Conservation (phyloP, 306 rosid genomes). For the Sphenostylis stenocarpa region DNA sequence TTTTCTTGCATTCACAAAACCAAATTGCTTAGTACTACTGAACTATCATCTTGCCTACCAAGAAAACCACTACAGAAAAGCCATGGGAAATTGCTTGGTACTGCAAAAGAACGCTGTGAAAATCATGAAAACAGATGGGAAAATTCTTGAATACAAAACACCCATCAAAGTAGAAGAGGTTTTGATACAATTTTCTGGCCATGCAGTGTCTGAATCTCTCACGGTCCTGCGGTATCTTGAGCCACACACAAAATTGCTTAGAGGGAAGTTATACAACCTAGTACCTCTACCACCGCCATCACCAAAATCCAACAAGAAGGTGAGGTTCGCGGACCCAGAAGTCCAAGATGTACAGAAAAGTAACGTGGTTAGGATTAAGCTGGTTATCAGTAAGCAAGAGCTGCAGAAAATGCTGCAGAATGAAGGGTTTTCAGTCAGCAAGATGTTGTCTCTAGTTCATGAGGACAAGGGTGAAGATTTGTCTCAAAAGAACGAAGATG, state of each 20-base stretch:
- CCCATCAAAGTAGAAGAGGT: conserved; percentile 60
- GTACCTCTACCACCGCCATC: conserved; percentile 46
- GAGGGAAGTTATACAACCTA: conserved; percentile 58
- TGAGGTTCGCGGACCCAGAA: conserved; percentile 65
- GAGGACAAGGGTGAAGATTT: conserved; percentile 36
- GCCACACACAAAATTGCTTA: conserved; percentile 54
- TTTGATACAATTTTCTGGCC: conserved; percentile 61
- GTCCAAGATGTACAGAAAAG: conserved; percentile 45
- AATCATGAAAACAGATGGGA: conserved; percentile 76
- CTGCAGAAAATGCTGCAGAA: conserved; percentile 57
- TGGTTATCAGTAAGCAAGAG: conserved; percentile 70
- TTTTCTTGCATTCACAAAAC: conserved; percentile 24
- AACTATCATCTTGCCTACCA: background rate
- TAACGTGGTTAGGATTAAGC: conserved; percentile 67
- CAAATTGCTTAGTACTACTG: background rate
- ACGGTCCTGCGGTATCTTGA: conserved; percentile 48
- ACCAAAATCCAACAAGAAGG: conserved; percentile 52
- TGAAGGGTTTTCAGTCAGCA: conserved; percentile 59
- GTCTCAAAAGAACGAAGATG: conserved; percentile 19
- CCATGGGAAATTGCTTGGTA: conserved; percentile 86
- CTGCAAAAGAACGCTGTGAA: conserved; percentile 50
- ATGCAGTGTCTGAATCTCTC: conserved; percentile 61
- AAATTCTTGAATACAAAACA: conserved; percentile 69
- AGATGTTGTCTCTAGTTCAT: conserved; percentile 48
- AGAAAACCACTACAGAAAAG: conserved; percentile 7